These are phyloP conservation scores for Quercus robur DNA, from an alignment of 306 rosid species.

Conservation along the genomic window DNA sequence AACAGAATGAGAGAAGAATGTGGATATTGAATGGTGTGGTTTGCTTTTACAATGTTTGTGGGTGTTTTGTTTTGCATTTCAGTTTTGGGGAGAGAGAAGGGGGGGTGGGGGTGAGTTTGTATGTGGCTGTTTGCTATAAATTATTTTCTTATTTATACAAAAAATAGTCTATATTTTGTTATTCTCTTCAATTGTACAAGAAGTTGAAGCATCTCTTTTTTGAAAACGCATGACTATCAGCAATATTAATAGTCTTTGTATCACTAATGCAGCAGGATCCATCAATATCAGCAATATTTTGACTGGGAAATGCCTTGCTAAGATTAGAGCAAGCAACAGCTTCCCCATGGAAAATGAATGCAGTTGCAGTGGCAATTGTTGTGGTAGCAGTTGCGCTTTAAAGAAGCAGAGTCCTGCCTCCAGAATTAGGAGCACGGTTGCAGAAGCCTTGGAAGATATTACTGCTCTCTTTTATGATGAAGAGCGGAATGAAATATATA, in stretches of 20 bases:
- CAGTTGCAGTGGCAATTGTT: conserved; percentile 45
- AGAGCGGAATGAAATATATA: conserved; percentile 95
- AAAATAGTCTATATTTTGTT: not conserved
- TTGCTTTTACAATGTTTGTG: not conserved
- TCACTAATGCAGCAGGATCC: conserved; percentile 80
- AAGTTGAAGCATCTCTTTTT: not conserved
- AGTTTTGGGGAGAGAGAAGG: no score
- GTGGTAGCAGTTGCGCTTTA: conserved; percentile 40
- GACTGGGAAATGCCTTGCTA: conserved; percentile 96
- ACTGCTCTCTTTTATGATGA: conserved; percentile 99
- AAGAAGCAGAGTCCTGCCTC: conserved; percentile 50
- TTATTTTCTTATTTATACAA: not conserved
- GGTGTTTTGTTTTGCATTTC: no score
- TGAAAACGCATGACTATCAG: not conserved
- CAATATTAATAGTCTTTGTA: conserved; percentile 19
- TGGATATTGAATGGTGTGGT: not conserved
- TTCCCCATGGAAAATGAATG: conserved; percentile 48
- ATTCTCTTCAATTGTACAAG: not conserved
- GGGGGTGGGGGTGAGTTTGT: no score
- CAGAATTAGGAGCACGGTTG: conserved; percentile 83
- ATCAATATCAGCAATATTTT: conserved; percentile 95
- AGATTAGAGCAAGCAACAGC: conserved; percentile 74
- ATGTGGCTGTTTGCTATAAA: not conserved
- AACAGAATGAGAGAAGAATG: not conserved
- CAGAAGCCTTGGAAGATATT: conserved; percentile 96